Percentiles rank a stretch among this genome's conserved stretches.
Conservation (phyloP, 2,329 filamentous ascomycete genomes). For the Trichoderma simmonsii region DNA sequence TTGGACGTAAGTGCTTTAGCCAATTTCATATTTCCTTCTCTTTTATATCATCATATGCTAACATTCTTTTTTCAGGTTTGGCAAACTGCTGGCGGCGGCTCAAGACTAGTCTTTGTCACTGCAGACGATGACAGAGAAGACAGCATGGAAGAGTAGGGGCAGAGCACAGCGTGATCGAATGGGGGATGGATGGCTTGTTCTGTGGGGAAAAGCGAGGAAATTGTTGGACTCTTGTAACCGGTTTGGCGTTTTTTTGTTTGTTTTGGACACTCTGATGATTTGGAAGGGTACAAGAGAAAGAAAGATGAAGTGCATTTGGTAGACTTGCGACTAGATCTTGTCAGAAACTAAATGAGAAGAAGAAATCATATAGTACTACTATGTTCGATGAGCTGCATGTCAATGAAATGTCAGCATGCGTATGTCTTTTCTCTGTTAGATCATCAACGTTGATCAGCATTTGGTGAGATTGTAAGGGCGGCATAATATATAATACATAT, state of each 20-base stretch:
- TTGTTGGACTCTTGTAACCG: slow-evolving; percentile 22
- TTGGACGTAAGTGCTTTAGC: slow-evolving; percentile 70
- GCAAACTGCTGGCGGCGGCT: slow-evolving; percentile 72
- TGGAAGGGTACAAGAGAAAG: not conserved
- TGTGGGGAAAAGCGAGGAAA: slow-evolving; percentile 6
- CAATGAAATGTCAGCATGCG: not conserved
- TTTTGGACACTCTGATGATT: slow-evolving; percentile 20
- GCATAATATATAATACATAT: slow-evolving; percentile 17
- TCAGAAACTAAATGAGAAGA: not conserved
- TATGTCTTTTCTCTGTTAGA: not conserved
- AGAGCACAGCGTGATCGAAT: not conserved
- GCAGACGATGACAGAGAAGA: slow-evolving; percentile 50
- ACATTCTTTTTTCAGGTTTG: slow-evolving; percentile 55
- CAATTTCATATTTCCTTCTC: slow-evolving; percentile 2
- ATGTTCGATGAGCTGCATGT: not conserved
- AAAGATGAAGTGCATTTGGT: slow-evolving; percentile 13
- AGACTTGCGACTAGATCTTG: slow-evolving; percentile 16
- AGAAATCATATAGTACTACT: not conserved
- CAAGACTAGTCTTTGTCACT: slow-evolving; percentile 68
- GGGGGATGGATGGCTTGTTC: not conserved
- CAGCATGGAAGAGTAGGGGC: slow-evolving; percentile 42
- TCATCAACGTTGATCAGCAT: not conserved
- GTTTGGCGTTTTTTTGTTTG: slow-evolving; percentile 30
- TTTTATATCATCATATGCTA: not conserved
- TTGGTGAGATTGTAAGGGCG: slow-evolving; percentile 3